Conservation (phyloP, 1,139 yeast genomes). For the Hansenula anomala region DNA sequence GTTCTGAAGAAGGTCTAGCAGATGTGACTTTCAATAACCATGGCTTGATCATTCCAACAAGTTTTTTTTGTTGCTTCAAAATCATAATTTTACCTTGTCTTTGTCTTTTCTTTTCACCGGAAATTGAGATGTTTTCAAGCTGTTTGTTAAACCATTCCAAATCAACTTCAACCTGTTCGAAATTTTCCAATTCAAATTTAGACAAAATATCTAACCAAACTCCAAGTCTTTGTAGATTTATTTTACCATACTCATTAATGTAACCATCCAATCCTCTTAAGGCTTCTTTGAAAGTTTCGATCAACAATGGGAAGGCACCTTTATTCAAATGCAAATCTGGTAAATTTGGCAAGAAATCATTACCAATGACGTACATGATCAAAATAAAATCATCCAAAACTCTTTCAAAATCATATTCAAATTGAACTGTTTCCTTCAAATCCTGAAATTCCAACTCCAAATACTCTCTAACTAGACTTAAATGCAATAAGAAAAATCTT, state of each 20-base stretch:
- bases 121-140: slow-evolving; percentile 70
- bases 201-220: slow-evolving; percentile 69
- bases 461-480: slow-evolving; percentile 86
- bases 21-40: slow-evolving; percentile 54
- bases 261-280: slow-evolving; percentile 77
- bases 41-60: slow-evolving; percentile 52
- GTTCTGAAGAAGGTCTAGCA: slow-evolving; percentile 23
- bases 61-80: slow-evolving; percentile 66
- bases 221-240: slow-evolving; percentile 67
- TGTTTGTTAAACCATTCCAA: slow-evolving; percentile 89
- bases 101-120: slow-evolving; percentile 65
- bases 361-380: slow-evolving; percentile 92
- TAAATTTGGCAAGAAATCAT: slow-evolving; percentile 96
- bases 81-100: slow-evolving; percentile 62
- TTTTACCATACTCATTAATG: slow-evolving; percentile 75
- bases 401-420: slow-evolving; percentile 83
- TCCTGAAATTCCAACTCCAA: slow-evolving; percentile 80
- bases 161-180: slow-evolving; percentile 75
- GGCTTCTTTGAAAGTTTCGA: slow-evolving; percentile 83
- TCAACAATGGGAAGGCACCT: slow-evolving; percentile 90
- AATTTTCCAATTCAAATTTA: slow-evolving; percentile 73
- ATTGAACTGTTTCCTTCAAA: slow-evolving; percentile 54
- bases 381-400: slow-evolving; percentile 89
- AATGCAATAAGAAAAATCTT: slow-evolving; percentile 76
- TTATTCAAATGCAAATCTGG: slow-evolving; percentile 92